Percentiles rank a stretch among this genome's conserved stretches.
Evolutionary conservation across 345 rosid species (phyloP).

Genomic region (Pistacia vera): DNA sequence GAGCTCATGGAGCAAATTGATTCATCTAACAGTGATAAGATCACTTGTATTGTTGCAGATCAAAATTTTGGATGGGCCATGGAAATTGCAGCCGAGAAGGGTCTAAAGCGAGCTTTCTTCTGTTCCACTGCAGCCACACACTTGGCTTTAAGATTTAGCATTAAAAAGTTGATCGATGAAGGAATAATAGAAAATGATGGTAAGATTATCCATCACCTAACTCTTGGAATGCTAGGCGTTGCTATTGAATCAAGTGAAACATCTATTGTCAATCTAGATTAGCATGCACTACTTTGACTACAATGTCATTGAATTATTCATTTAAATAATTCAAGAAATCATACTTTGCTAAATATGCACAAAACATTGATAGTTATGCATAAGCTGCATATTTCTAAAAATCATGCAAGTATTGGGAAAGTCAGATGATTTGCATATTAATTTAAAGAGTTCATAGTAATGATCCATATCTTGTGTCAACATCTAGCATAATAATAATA

Average conservation of each 20-base stretch:
- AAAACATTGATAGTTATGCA: background rate
- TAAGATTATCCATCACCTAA: background rate
- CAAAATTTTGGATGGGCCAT: constrained; percentile 17
- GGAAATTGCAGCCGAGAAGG: constrained; percentile 5
- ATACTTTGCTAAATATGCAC: background rate
- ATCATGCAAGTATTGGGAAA: too few relatives aligned
- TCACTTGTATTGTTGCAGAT: constrained; percentile 19
- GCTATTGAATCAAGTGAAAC: background rate
- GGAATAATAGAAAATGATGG: constrained; percentile 20
- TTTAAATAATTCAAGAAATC: background rate
- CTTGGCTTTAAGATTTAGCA: background rate
- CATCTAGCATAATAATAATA: too few relatives aligned
- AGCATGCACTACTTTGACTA: too few relatives aligned
- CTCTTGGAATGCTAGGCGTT: background rate
- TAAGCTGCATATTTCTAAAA: too few relatives aligned
- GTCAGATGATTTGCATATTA: too few relatives aligned
- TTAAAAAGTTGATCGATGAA: constrained; percentile 15
- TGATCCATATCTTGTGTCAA: too few relatives aligned
- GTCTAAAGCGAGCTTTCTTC: constrained; percentile 10
- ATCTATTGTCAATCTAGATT: background rate
- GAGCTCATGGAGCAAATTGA: constrained; percentile 2
- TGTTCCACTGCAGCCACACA: background rate
- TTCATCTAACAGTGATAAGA: background rate
- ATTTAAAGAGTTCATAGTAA: too few relatives aligned
- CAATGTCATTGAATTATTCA: background rate